Base-by-base conservation (phyloP, 1,139 yeast genomes). In the Yamadazyma triangularis region DNA sequence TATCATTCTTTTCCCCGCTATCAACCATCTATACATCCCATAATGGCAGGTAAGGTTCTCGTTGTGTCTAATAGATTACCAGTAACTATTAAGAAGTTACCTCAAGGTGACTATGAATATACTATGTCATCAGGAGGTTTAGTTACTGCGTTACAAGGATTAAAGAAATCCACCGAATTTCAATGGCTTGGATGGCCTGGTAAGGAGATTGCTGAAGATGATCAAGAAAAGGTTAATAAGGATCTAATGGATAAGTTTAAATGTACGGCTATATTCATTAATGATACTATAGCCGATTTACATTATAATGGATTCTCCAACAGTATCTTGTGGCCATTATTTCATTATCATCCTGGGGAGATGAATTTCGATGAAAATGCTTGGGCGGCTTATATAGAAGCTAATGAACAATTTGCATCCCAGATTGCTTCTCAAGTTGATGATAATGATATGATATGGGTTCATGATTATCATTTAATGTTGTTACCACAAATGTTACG, bases 171-270 rank as follows among this genome's bases (percentile, higher is more conserved):
- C 9, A 80, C 91, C 10, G 82, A 84, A 38, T 91, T 91, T 60
- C 93, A 86, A 53, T 93, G 99, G 99, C 79, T 86, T 47, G 99
- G 99, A 13, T 93, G 99, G 99, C 96, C 97, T 2, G 75, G 96
- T 1, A 63, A 88, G 49, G 96, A 88, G 48, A 70, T 93, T 7
- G 95, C 95, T 2, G 84, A 69, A 18, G 72, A 70, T 25, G 96
- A 88, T 44, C 82, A 82, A 52, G 73, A 58, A 0, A 62, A 65
- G 35, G 95, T 93, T 33, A 77, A 78, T 38, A 53, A 61, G 15
- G 96, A 89, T 43, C 64, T 93, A 41, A 69, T 70, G 56, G 76
- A 75, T 25, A 78, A 86, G 52, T 91, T 88, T 66, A 83, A 82
- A 40, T 91, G 97, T 45, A 79, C 87, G 16, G 98, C 99, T 2